Conservation (phyloP, 306 rosid genomes). For the Citrullus amarus region DNA sequence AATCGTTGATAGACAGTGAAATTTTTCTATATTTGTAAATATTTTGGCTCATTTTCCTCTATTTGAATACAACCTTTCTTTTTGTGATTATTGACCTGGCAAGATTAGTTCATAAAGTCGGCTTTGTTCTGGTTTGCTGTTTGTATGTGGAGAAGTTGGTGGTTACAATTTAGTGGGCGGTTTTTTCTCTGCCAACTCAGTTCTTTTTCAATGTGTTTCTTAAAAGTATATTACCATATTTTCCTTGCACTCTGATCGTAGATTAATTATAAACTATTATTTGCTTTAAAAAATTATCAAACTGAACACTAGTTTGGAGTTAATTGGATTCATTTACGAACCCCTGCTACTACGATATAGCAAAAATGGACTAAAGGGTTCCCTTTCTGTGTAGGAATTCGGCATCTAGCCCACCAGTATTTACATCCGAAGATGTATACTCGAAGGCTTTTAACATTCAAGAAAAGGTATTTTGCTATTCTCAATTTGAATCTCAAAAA, state of each 20-base stretch:
- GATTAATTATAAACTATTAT: background rate
- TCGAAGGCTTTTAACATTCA: conserved; percentile 47
- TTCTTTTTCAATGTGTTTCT: background rate
- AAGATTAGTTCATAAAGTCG: background rate
- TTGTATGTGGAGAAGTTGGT: background rate
- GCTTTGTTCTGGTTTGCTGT: background rate
- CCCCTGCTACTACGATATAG: background rate
- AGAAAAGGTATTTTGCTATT: conserved; percentile 44
- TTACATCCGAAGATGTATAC: conserved; percentile 75
- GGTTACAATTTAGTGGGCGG: background rate
- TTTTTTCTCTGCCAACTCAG: background rate
- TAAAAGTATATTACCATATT: background rate
- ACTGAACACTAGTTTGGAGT: background rate
- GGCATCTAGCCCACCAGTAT: conserved; percentile 52
- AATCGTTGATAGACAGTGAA: too few relatives aligned
- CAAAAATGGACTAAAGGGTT: background rate
- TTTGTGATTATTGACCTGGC: background rate
- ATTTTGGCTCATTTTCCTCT: too few relatives aligned
- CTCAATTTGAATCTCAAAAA: background rate
- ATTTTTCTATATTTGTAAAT: too few relatives aligned
- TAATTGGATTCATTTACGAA: background rate
- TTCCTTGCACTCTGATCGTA: background rate
- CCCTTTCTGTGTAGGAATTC: conserved; percentile 31
- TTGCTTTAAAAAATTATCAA: background rate
- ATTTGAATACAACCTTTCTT: background rate